Base-by-base conservation (phyloP, 495 filamentous ascomycete genomes). In the Penicillium taxi region DNA sequence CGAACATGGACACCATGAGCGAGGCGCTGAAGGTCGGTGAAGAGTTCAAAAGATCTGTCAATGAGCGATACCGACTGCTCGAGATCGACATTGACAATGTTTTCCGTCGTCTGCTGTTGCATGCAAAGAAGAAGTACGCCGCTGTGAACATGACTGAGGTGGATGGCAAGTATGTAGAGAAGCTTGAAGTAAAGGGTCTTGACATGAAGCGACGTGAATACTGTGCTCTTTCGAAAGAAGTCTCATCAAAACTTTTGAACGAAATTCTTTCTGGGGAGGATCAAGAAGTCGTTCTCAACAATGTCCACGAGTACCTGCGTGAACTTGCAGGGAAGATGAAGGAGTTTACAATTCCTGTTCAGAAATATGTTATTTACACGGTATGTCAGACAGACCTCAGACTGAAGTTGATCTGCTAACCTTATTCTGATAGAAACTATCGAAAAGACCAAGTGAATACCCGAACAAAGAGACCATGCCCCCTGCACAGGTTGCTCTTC, bases 91-190 rank as follows among this genome's bases (percentile, higher is more conserved):
- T 98, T 36, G 91, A 98, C 58, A 96, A 96, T 45, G 75, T 96
- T 43, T 98, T 98, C 74, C 80, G 90, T 41, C 78, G 91, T 31
- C 78, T 98, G 30, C 66, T 98, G 20, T 69, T 98, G 23, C 91
- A 96, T 58, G 90, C 93, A 25, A 98, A 98, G 72, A 98, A 98
- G 73, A 98, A 98, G 71, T 98, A 98, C 56, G 91, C 91, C 9
- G 91, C 91, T 26, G 84, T 96, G 61, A 96, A 95, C 56, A 77
- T 95, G 57, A 76, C 89, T 12, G 84, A 95, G 52, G 64, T 83
- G 13, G 81, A 90, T 49, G 91, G 90, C 47, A 94, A 94, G 56
- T 90, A 77, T 42, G 67, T 89, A 29, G 91, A 95, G 49, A 93
- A 91, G 60, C 80, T 96, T 59, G 91, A 98, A 55, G 89, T 98